Conservation (phyloP, 2,329 filamentous ascomycete genomes). For the Aureobasidium sp. region DNA sequence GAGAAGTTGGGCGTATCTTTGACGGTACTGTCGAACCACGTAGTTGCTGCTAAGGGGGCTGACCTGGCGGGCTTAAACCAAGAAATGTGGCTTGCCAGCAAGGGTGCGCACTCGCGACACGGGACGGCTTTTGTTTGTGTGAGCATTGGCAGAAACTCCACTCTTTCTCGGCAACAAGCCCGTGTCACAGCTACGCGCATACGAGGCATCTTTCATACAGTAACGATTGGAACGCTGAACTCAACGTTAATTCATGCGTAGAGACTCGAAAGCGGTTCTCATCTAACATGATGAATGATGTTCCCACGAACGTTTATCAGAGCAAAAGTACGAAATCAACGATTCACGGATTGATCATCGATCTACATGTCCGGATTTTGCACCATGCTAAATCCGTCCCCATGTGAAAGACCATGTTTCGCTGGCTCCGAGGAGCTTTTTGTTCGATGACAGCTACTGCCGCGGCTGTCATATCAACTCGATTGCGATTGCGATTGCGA, state of each 20-base stretch:
- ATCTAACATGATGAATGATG: background rate
- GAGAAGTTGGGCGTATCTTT: background rate
- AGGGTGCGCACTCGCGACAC: background rate
- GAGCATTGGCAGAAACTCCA: background rate
- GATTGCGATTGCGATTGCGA: background rate
- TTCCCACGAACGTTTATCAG: background rate
- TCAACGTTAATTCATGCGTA: background rate
- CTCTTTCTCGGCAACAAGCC: conserved; percentile 1
- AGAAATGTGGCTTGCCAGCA: background rate
- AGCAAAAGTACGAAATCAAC: background rate
- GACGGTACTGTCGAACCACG: background rate
- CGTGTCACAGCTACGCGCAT: background rate
- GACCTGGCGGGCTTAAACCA: background rate
- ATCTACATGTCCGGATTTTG: background rate
- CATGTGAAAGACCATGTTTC: background rate
- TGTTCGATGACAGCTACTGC: background rate
- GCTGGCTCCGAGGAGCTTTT: background rate
- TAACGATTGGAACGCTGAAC: background rate
- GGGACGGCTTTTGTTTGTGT: background rate
- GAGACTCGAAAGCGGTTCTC: background rate
- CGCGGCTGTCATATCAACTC: background rate
- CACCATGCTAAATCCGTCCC: background rate
- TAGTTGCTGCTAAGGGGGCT: background rate
- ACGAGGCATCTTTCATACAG: background rate
- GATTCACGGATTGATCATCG: background rate